A percentile compares a stretch with the other conserved stretches of the same genome.
These are phyloP conservation scores for Saussurea involucrata DNA, from an alignment of 129 eudicot species.

Conservation along the genomic window DNA sequence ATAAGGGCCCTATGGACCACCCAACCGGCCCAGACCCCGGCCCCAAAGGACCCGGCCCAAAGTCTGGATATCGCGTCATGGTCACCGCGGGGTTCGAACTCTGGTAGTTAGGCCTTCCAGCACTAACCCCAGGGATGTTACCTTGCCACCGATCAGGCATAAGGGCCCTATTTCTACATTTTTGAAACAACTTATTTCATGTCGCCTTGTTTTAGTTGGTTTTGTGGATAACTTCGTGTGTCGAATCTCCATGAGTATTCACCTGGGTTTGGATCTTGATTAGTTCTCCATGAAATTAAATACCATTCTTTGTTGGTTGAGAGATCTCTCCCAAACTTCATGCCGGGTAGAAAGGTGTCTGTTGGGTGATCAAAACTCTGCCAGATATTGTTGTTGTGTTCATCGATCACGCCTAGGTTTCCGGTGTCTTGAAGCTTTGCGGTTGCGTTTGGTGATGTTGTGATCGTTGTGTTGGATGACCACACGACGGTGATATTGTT, in stretches of 20 bases:
- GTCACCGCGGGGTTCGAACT: no score
- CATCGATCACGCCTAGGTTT: constrained; percentile 30
- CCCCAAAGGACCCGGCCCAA: no score
- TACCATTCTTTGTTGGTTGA: constrained; percentile 18
- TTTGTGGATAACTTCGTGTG: constrained; percentile 30
- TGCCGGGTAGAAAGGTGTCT: constrained; percentile 38
- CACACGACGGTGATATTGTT: constrained; percentile 9
- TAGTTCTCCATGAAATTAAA: constrained; percentile 36
- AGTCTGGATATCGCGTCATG: no score
- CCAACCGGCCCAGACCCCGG: no score
- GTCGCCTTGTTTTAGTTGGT: constrained; percentile 15
- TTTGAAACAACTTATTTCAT: no score
- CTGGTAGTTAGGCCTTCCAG: no score
- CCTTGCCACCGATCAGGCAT: no score
- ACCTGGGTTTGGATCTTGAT: constrained; percentile 38
- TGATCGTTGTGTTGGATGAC: constrained; percentile 10
- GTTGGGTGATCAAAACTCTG: constrained; percentile 53
- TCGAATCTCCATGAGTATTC: constrained; percentile 26
- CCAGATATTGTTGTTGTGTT: constrained; percentile 24
- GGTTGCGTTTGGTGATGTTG: not conserved
- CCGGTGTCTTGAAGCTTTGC: constrained; percentile 34
- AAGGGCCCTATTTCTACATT: no score
- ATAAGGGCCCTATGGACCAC: no score
- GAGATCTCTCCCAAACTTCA: constrained; percentile 31
- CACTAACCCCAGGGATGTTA: no score